Evolutionary conservation across 225 moss, liverwort and hornwort genomes (phyloP).

Genomic region (Rhytidiadelphus loreus): DNA sequence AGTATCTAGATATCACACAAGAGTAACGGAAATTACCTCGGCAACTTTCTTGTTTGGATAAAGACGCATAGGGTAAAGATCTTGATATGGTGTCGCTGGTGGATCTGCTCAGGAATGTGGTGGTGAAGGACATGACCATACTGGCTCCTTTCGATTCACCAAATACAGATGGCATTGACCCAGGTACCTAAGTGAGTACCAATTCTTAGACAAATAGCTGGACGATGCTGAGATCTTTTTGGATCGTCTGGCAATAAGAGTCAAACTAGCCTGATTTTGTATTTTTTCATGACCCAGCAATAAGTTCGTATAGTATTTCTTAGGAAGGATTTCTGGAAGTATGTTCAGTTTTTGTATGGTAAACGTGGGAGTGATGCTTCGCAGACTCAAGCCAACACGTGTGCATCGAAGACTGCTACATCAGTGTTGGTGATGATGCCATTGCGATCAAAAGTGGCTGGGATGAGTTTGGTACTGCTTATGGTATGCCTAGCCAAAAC

Average conservation of each 20-base stretch:
- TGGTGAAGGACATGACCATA: conserved; percentile 51
- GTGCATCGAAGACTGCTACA: conserved; percentile 90
- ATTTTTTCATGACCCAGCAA: not conserved
- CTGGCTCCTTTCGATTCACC: conserved; percentile 46
- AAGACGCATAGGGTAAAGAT: not conserved
- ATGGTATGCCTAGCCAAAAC: conserved; percentile 64
- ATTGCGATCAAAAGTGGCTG: conserved; percentile 97
- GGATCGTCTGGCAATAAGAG: not conserved
- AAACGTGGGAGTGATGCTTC: not conserved
- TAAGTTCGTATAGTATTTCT: not conserved
- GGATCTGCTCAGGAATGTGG: conserved; percentile 42
- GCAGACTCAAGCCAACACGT: conserved; percentile 82
- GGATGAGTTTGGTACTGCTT: conserved; percentile 87
- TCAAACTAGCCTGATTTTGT: not conserved
- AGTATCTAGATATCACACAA: not conserved
- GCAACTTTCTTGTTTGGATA: not conserved
- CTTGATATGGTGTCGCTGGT: not conserved
- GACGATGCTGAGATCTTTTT: not conserved
- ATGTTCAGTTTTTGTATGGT: not conserved
- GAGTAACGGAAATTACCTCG: not conserved
- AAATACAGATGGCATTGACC: conserved; percentile 60
- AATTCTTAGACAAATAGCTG: not conserved
- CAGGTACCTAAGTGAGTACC: conserved; percentile 25
- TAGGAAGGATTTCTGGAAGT: not conserved
- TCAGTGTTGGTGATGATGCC: conserved; percentile 89